phyloP scores from a whole-genome alignment of 2,329 filamentous ascomycete genomes.

The Mycosphaerella sp. region DNA sequence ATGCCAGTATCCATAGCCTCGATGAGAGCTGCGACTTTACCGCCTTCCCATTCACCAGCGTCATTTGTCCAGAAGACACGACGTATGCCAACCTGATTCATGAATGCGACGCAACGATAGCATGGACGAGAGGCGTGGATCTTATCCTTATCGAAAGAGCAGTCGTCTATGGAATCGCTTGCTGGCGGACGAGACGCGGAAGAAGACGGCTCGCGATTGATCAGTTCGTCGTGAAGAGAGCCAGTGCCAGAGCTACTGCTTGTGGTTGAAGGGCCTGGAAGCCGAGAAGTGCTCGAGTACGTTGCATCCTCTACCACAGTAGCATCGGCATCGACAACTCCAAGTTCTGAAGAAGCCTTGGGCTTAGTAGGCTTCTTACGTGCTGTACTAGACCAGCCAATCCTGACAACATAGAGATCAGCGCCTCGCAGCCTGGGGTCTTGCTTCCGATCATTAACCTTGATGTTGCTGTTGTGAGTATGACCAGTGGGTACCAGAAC shows the following conservation, averaged over 20 bases:
- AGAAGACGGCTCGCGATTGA: slow-evolving; percentile 22
- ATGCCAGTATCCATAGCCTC: slow-evolving; percentile 38
- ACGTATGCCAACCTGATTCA: slow-evolving; percentile 48
- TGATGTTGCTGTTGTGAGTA: slow-evolving; percentile 19
- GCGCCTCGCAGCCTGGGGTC: slow-evolving; percentile 44
- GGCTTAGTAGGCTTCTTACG: slow-evolving; percentile 7
- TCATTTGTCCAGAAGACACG: slow-evolving; percentile 49
- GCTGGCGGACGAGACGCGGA: neutral
- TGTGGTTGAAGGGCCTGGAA: slow-evolving; percentile 12
- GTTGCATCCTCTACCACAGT: slow-evolving; percentile 2
- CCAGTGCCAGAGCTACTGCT: slow-evolving; percentile 22
- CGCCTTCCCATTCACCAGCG: slow-evolving; percentile 45
- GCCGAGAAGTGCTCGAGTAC: slow-evolving; percentile 11
- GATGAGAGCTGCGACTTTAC: slow-evolving; percentile 46
- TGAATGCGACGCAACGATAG: slow-evolving; percentile 48
- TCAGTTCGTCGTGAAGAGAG: slow-evolving; percentile 47
- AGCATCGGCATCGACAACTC: neutral
- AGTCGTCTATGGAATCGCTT: neutral
- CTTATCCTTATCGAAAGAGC: slow-evolving; percentile 18
- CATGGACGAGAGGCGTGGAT: slow-evolving; percentile 44
- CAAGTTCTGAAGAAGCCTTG: neutral
- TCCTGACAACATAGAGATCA: slow-evolving; percentile 47
- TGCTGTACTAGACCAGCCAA: slow-evolving; percentile 31
- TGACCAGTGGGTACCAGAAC: slow-evolving; percentile 29
- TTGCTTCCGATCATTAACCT: slow-evolving; percentile 38